Conservation (phyloP, 352 stramenopile species). For the Globisporangium parvum region DNA sequence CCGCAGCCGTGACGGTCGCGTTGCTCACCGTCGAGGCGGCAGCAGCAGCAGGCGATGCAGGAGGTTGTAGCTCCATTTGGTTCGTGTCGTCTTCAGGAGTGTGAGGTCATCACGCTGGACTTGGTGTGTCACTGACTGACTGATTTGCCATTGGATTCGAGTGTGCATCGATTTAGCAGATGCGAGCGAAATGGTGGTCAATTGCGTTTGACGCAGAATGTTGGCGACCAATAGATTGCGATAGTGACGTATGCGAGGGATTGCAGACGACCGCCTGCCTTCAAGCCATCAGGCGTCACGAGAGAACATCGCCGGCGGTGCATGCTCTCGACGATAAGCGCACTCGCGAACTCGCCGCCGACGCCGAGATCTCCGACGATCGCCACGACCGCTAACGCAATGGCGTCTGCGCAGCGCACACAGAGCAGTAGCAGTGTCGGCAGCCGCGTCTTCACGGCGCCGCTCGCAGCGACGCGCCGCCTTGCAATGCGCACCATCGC, state of each 20-base stretch:
- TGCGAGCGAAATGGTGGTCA: background rate
- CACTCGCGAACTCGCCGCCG: background rate
- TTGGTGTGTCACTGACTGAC: background rate
- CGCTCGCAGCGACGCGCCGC: background rate
- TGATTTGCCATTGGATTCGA: background rate
- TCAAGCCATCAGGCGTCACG: background rate
- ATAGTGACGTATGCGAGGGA: background rate
- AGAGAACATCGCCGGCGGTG: background rate
- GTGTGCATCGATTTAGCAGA: background rate
- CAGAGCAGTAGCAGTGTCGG: background rate
- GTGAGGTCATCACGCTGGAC: background rate
- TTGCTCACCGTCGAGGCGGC: conserved; percentile 2
- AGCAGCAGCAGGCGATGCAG: background rate
- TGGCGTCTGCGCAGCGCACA: background rate
- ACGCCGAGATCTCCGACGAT: background rate
- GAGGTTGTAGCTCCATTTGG: background rate
- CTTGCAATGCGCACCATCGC: background rate
- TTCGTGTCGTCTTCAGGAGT: background rate
- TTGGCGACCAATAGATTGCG: background rate
- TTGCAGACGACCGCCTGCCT: background rate
- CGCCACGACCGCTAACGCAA: background rate
- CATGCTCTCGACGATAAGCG: background rate
- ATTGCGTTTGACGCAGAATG: background rate
- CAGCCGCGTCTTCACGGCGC: background rate
- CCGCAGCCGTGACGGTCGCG: conserved; percentile 5